Conservation (phyloP, 2,329 filamentous ascomycete species). For the Tympanopsis confertula region DNA sequence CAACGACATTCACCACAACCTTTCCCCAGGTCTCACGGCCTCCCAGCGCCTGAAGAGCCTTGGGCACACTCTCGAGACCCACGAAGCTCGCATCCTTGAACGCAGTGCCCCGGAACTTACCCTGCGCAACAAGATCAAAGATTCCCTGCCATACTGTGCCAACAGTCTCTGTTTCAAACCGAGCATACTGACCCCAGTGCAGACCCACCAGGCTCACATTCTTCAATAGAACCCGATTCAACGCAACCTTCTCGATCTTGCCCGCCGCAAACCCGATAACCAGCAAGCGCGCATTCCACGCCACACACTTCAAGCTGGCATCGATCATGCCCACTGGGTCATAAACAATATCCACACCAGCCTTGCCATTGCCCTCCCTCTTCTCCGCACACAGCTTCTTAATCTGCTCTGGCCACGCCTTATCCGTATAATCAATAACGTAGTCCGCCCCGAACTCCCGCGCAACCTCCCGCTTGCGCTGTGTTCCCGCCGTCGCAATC, state of each 20-base stretch:
- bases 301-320: conserved; percentile 76
- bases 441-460: conserved; percentile 75
- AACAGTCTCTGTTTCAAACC: conserved; percentile 60
- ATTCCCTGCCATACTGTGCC: conserved; percentile 71
- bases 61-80: conserved; percentile 68
- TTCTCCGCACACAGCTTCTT: conserved; percentile 66
- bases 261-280: conserved; percentile 84
- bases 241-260: conserved; percentile 77
- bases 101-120: conserved; percentile 71
- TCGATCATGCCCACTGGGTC: conserved; percentile 89
- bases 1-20: conserved; percentile 78
- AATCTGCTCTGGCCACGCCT: conserved; percentile 55
- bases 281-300: conserved; percentile 82
- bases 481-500: conserved; percentile 78
- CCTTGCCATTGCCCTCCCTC: conserved; percentile 8
- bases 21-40: conserved; percentile 87
- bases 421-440: conserved; percentile 62
- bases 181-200: conserved; percentile 80
- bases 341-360: conserved; percentile 82
- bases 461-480: conserved; percentile 71
- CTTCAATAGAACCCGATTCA: conserved; percentile 87
- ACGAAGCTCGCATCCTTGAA: conserved; percentile 74
- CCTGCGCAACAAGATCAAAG: conserved; percentile 62
- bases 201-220: conserved; percentile 83
- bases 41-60: conserved; percentile 67